phyloP scores from a whole-genome alignment of 805 yeast species.

The Brettanomyces sp. region DNA sequence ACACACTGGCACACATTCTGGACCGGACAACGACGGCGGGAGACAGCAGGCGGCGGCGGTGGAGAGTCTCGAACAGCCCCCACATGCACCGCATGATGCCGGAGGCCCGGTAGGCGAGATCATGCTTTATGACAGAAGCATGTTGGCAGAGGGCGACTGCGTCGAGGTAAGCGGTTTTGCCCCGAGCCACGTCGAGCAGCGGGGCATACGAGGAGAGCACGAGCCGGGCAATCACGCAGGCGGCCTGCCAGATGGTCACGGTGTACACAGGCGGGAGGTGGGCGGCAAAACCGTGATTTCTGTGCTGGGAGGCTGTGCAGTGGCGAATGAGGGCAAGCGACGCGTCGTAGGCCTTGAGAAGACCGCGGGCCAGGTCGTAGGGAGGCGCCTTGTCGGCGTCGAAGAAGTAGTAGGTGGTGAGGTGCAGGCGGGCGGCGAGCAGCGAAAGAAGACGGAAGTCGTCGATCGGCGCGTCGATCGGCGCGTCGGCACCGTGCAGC shows the following conservation, averaged over 20 bases:
- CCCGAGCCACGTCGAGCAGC: constrained; percentile 60
- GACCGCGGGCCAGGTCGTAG: constrained; percentile 62
- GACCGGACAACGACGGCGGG: constrained; percentile 55
- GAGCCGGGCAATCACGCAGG: constrained; percentile 72
- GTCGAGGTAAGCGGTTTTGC: constrained; percentile 55
- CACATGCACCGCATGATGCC: constrained; percentile 93
- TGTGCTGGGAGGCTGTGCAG: constrained; percentile 49
- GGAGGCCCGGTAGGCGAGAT: constrained; percentile 84
- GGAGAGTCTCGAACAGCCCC: constrained; percentile 69
- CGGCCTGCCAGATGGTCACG: constrained; percentile 83
- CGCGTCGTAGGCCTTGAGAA: constrained; percentile 71
- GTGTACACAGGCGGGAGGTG: constrained; percentile 81
- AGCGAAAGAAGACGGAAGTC: constrained; percentile 62
- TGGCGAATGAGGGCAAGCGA: constrained; percentile 65
- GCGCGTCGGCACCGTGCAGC: not conserved
- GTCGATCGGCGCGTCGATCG: constrained; percentile 32
- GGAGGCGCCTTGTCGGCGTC: constrained; percentile 42
- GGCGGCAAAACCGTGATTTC: constrained; percentile 54
- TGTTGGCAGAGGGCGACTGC: constrained; percentile 63
- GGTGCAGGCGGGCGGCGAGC: constrained; percentile 68
- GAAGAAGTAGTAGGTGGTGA: constrained; percentile 72
- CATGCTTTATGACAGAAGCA: constrained; percentile 84
- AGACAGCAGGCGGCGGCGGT: constrained; percentile 36
- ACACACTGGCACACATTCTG: constrained; percentile 86
- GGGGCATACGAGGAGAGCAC: constrained; percentile 65